Evolutionary conservation across 2,329 filamentous ascomycete species (phyloP).

Genomic region (Penicillium sp.): DNA sequence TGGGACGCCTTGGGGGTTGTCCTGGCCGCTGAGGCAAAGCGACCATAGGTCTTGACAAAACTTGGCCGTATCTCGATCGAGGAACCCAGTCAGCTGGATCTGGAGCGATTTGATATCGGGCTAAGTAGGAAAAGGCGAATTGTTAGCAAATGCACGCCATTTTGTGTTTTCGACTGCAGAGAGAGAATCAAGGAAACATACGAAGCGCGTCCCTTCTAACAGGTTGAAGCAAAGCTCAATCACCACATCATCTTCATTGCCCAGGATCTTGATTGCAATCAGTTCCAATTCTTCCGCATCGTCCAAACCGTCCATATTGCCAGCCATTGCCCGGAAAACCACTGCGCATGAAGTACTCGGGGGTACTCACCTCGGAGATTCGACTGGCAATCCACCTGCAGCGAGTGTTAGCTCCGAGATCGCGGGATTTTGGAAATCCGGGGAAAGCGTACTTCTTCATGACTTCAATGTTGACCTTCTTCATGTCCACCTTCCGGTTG

Average conservation of each 20-base stretch:
- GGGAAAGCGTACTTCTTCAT: constrained; percentile 79
- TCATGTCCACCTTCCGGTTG: constrained; percentile 93
- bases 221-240: constrained; percentile 78
- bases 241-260: constrained; percentile 94
- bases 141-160: constrained; percentile 25
- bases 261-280: constrained; percentile 63
- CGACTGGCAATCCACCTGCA: constrained; percentile 88
- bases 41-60: constrained; percentile 97
- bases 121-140: constrained; percentile 51
- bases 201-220: constrained; percentile 74
- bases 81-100: constrained; percentile 91
- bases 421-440: constrained; percentile 9
- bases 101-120: constrained; percentile 95
- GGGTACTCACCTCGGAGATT: constrained; percentile 64
- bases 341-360: background rate
- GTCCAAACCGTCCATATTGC: background rate
- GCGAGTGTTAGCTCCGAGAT: constrained; percentile 12
- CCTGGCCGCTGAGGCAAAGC: constrained; percentile 85
- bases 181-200: constrained; percentile 53
- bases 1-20: constrained; percentile 85
- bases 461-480: constrained; percentile 94
- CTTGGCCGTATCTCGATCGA: constrained; percentile 84
- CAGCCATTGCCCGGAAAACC: background rate
- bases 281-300: background rate
- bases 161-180: background rate